phyloP scores from a whole-genome alignment of 2,329 filamentous ascomycete species.

The Phaeophleospora eucalypticola region DNA sequence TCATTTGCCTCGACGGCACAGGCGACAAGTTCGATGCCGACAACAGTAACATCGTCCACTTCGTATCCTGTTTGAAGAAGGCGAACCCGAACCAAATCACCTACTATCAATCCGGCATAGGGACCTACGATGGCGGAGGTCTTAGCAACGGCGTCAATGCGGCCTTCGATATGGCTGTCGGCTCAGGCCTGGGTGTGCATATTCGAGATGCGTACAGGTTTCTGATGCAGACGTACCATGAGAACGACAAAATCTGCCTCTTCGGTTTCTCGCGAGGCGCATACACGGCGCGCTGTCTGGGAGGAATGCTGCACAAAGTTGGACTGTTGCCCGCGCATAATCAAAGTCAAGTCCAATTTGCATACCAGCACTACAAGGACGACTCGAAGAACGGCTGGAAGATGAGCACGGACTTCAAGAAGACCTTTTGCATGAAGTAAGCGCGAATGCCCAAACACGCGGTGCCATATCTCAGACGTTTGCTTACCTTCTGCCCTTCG shows the following conservation, averaged over 20 bases:
- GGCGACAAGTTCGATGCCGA: conserved; percentile 36
- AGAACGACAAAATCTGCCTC: conserved; percentile 19
- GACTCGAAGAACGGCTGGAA: conserved; percentile 38
- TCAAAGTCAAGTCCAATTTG: conserved; percentile 39
- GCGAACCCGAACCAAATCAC: conserved; percentile 35
- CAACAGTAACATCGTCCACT: conserved; percentile 45
- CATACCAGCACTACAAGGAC: conserved; percentile 45
- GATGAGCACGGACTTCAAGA: conserved; percentile 42
- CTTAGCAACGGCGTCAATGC: conserved; percentile 38
- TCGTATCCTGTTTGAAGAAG: conserved; percentile 44
- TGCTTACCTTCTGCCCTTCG: no score
- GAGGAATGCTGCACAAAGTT: conserved; percentile 44
- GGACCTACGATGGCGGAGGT: conserved; percentile 42
- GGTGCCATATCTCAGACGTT: no score
- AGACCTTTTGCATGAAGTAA: conserved; percentile 44
- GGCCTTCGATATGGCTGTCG: conserved; percentile 43
- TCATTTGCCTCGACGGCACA: conserved; percentile 45
- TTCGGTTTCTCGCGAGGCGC: conserved; percentile 29
- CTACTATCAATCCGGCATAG: conserved; percentile 47
- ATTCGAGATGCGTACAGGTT: conserved; percentile 42
- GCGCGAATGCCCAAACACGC: no score
- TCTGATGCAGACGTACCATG: conserved; percentile 32
- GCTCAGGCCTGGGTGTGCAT: conserved; percentile 39
- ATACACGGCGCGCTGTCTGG: conserved; percentile 50
- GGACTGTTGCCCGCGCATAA: conserved; percentile 35